Percentiles rank a stretch among this genome's conserved stretches.
These are phyloP conservation scores for Ustilago esculenta DNA, from an alignment of 1,284 basidiomycete genomes.

Conservation along the genomic window DNA sequence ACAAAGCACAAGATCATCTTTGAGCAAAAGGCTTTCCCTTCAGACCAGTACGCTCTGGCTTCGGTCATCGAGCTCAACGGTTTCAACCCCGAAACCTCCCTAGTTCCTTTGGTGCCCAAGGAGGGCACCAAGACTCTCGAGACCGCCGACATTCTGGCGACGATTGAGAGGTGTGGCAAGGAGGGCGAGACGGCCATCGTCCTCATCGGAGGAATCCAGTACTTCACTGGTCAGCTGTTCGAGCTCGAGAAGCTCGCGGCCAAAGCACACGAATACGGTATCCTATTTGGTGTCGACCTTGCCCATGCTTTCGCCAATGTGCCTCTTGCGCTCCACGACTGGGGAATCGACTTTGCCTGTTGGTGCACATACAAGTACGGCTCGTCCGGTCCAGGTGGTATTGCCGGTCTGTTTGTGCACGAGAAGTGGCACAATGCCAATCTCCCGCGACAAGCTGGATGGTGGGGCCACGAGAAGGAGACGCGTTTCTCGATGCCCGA, in stretches of 20 bases:
- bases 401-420: slow-evolving; percentile 91
- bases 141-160: slow-evolving; percentile 85
- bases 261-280: slow-evolving; percentile 80
- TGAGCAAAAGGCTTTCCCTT: slow-evolving; percentile 93
- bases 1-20: slow-evolving; percentile 88
- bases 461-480: slow-evolving; percentile 92
- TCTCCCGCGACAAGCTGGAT: slow-evolving; percentile 80
- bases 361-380: slow-evolving; percentile 76
- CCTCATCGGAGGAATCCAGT: slow-evolving; percentile 72
- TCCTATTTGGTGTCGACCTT: slow-evolving; percentile 92
- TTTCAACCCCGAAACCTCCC: slow-evolving; percentile 77
- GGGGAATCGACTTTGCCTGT: slow-evolving; percentile 89
- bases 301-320: slow-evolving; percentile 97
- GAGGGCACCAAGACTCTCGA: slow-evolving; percentile 85
- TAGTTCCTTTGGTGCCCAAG: slow-evolving; percentile 83
- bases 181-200: slow-evolving; percentile 60
- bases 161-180: slow-evolving; percentile 71
- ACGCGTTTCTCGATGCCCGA: slow-evolving; percentile 92
- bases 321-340: slow-evolving; percentile 85
- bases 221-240: slow-evolving; percentile 97
- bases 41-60: slow-evolving; percentile 94
- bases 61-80: slow-evolving; percentile 85
- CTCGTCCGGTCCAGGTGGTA: slow-evolving; percentile 92
- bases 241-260: slow-evolving; percentile 83
- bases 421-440: slow-evolving; percentile 72